Conservation (phyloP, 2,329 filamentous ascomycete genomes). For the Sclerotinia borealis region DNA sequence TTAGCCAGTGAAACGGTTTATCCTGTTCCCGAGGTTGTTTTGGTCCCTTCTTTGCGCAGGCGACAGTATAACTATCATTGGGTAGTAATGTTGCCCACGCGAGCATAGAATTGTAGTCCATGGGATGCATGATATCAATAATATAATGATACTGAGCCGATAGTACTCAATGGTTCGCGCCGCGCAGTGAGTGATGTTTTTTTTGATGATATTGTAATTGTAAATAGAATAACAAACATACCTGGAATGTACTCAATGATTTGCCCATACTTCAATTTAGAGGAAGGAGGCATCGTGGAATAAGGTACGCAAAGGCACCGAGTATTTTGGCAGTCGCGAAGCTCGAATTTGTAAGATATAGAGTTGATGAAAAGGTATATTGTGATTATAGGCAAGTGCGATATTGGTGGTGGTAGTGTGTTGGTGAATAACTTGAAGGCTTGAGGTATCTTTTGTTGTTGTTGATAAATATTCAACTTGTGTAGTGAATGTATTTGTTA, state of each 20-base stretch:
- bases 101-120: slow-evolving; percentile 22
- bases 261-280: slow-evolving; percentile 61
- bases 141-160: slow-evolving; percentile 22
- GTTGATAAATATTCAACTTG: no score
- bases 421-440: no score
- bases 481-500: no score
- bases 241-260: slow-evolving; percentile 95
- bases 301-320: slow-evolving; percentile 1
- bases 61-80: slow-evolving; percentile 12
- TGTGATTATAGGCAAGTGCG: not conserved
- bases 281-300: slow-evolving; percentile 39
- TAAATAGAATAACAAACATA: slow-evolving; percentile 41
- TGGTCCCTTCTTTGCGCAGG: not conserved
- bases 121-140: slow-evolving; percentile 17
- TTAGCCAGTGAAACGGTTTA: slow-evolving; percentile 34
- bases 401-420: not conserved
- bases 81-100: slow-evolving; percentile 24
- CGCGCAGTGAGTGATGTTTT: slow-evolving; percentile 9
- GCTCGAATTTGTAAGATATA: not conserved
- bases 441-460: no score
- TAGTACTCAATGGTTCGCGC: slow-evolving; percentile 16
- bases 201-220: slow-evolving; percentile 5
- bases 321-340: slow-evolving; percentile 4
- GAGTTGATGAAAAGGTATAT: not conserved
- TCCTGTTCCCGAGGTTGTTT: not conserved